A percentile compares a stretch with the other conserved stretches of the same genome.
Conservation (phyloP, 805 yeast species). For the Wickerhamomyces kurtzmanii region DNA sequence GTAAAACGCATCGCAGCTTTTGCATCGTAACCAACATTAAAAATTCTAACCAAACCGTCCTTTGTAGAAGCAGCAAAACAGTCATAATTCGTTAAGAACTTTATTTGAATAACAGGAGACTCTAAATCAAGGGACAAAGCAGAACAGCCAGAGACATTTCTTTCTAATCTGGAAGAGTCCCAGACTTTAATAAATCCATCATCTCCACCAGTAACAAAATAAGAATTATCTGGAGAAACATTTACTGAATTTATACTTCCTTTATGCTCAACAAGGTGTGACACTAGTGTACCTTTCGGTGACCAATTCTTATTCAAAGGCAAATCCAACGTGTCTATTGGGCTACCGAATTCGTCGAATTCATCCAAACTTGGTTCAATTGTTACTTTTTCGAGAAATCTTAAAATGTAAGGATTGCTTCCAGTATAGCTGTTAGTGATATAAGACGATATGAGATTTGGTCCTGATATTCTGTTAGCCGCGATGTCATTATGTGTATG, state of each 20-base stretch:
- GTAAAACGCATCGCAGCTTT: conserved; percentile 8
- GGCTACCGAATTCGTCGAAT: conserved; percentile 60
- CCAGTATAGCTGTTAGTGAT: conserved; percentile 59
- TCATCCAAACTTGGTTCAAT: conserved; percentile 50
- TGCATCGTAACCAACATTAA: conserved; percentile 24
- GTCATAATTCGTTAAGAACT: conserved; percentile 42
- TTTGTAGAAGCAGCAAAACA: conserved; percentile 46
- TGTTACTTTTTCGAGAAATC: conserved; percentile 40
- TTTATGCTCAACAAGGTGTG: conserved; percentile 56
- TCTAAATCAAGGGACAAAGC: conserved; percentile 35
- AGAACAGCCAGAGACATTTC: conserved; percentile 45
- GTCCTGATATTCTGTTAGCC: conserved; percentile 4
- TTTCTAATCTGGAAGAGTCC: conserved; percentile 61
- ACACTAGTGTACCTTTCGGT: conserved; percentile 46
- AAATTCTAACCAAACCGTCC: conserved; percentile 23
- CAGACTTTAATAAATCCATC: conserved; percentile 67
- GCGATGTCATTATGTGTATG: conserved; percentile 1
- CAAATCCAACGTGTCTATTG: conserved; percentile 3
- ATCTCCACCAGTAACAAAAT: conserved; percentile 71
- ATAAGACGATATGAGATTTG: conserved; percentile 12
- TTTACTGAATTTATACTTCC: conserved; percentile 47
- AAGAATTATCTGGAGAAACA: conserved; percentile 51
- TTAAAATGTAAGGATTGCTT: conserved; percentile 48
- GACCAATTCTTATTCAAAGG: conserved; percentile 13
- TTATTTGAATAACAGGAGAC: conserved; percentile 36